Base-by-base conservation (phyloP, 1,284 basidiomycete species). In the Ustilago trichophora region DNA sequence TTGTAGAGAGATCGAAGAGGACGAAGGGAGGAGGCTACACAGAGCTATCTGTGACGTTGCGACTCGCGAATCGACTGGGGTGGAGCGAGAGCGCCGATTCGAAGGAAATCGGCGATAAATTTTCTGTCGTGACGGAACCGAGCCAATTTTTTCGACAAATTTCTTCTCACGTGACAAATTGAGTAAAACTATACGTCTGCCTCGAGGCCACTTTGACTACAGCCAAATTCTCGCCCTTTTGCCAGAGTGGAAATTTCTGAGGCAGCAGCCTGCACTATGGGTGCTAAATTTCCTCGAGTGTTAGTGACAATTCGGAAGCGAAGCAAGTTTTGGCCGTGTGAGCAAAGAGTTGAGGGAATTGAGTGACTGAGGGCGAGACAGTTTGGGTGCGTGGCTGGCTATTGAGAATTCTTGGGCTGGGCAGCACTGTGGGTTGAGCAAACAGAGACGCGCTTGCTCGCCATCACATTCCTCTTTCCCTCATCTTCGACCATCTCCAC, bases 401-500 rank as follows among this genome's bases (percentile, higher is more conserved):
- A n/a, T n/a, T n/a, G n/a, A n/a, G n/a, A n/a, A n/a, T n/a, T n/a
- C n/a, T n/a, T n/a, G n/a, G n/a, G n/a, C n/a, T n/a, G n/a, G n/a
- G n/a, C n/a, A n/a, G n/a, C n/a, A n/a, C n/a, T 41, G 48, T 25
- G 47, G 32, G 22, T 49, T 38, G 36, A 32, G 36, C 29, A 10
- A 25, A 27, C 29, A 19, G 19, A 19, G 37, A 16, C 27, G 37
- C 27, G 19, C 24, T 22, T 52, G 45, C 29, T 64, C 49, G 60
- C 40, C 40, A 47, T 54, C 52, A 54, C 15, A 26, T 24, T 45
- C 18, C 27, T 50, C 52, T 56, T 25, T 34, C 55, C 60, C 56
- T 54, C 63, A 66, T 66, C 63, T 58, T 66, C 63, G 63, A 66
- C 56, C 56, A 64, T 64, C 60, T 54, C 56, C n/a, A n/a, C n/a